Percentiles rank a stretch among this genome's conserved stretches.
phyloP scores from a whole-genome alignment of 176 grass and related monocot species.

The Thalia dealbata region DNA sequence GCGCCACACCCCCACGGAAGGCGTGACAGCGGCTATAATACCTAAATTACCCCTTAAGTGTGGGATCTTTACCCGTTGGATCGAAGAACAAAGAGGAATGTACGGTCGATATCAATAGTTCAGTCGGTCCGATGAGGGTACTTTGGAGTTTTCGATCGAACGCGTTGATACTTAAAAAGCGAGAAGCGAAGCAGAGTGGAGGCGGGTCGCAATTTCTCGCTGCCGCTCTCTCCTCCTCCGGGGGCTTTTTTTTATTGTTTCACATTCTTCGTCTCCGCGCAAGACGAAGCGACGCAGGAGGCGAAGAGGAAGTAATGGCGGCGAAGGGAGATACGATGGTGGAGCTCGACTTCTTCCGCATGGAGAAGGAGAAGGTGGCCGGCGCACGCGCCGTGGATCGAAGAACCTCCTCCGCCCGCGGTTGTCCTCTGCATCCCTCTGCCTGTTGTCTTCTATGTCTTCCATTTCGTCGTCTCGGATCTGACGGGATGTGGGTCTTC shows the following conservation, averaged over 20 bases:
- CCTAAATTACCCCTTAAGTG: neutral
- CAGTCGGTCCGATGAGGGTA: neutral
- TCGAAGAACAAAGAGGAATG: neutral
- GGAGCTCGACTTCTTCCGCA: slow-evolving; percentile 35
- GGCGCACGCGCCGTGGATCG: neutral
- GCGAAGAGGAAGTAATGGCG: neutral
- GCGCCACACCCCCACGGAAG: too few species aligned
- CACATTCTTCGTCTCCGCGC: neutral
- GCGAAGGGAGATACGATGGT: slow-evolving; percentile 7
- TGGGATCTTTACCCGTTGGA: neutral
- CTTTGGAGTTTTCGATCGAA: neutral
- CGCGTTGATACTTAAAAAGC: neutral
- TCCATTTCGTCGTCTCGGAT: neutral
- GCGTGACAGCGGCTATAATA: neutral
- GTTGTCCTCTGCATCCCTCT: neutral
- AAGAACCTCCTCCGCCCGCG: slow-evolving; percentile 14
- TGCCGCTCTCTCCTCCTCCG: neutral
- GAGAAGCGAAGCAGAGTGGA: neutral
- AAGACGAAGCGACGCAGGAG: neutral
- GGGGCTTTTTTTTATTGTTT: neutral
- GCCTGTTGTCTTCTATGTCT: neutral
- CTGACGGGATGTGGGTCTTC: neutral
- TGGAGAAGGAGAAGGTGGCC: slow-evolving; percentile 27
- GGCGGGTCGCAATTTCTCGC: neutral
- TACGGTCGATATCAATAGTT: neutral